Evolutionary conservation across 2,329 filamentous ascomycete species (phyloP), one percentile per base, ranked within the genome.

Genomic region (Sporothrix sp.): DNA sequence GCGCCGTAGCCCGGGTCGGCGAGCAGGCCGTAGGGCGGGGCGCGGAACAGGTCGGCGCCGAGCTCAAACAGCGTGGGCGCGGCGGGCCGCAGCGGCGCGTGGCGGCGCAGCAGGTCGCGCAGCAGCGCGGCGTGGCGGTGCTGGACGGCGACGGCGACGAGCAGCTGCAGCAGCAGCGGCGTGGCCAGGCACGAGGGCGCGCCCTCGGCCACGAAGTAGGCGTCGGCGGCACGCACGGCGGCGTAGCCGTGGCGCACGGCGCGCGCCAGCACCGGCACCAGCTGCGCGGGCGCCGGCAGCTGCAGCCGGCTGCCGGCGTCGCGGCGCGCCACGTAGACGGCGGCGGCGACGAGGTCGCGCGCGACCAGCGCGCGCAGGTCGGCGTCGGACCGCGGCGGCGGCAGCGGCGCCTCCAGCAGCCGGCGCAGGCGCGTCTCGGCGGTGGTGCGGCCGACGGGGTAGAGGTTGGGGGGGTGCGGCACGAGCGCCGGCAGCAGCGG

Each of bases 361-460:
- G 27, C 35, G 35, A 40, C 27, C 9, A 28, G 27, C 4, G 27
- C 23, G 3, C 2, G 14, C 4, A 49, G 7, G 20, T 23, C 16
- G 4, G 3, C 3, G 4, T 11, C 33, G 13, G 7, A 28, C 32
- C 27, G 3, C 14, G 7, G 18, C 21, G 40, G 18, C 39, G 4
- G 32, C 28, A 10, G 11, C 10, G 7, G n/a, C 32, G 14, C 32
- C 32, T 33, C 9, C 18, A 44, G 8, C 27, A 36, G 30, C 38
- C 39, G 38, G 21, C 38, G 38, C 21, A 50, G 44, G 14, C 44
- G 44, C 4, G 48, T 50, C 33, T 50, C 48, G 21, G 44, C 18
- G 4, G 38, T 44, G 21, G 27, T 50, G 38, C 36, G 14, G 38
- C 48, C 48, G 27, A 37, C 38, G n/a, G 32, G 33, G 21, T 47